These are phyloP conservation scores for Reutealis trisperma DNA, from an alignment of 345 rosid species.

Conservation along the genomic window DNA sequence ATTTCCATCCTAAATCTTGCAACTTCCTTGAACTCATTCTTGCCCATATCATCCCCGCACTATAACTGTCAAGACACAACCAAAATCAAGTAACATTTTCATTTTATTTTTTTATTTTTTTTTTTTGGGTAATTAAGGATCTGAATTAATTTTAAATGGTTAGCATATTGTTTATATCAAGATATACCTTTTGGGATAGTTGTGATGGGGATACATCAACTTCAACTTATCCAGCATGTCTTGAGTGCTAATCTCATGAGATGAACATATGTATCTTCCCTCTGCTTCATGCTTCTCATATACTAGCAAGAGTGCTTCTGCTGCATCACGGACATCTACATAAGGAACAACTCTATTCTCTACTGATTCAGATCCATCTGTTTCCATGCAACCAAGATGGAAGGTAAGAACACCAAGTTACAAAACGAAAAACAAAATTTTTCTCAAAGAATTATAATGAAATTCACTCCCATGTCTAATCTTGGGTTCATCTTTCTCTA, in stretches of 20 bases:
- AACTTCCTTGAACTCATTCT: slow-evolving; percentile 42
- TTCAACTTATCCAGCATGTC: slow-evolving; percentile 37
- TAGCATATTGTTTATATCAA: not conserved
- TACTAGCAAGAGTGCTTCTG: slow-evolving; percentile 45
- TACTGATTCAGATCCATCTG: slow-evolving; percentile 41
- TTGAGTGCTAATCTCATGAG: slow-evolving; percentile 25
- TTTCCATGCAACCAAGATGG: not conserved
- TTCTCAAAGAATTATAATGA: not conserved
- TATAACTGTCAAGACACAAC: slow-evolving; percentile 21
- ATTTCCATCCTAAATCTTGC: slow-evolving; percentile 51
- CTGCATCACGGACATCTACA: slow-evolving; percentile 53
- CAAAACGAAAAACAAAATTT: not conserved
- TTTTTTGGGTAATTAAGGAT: too few species aligned
- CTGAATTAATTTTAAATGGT: not conserved
- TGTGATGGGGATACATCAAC: slow-evolving; percentile 43
- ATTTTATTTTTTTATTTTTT: too few species aligned
- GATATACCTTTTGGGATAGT: slow-evolving; percentile 42
- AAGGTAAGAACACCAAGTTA: not conserved
- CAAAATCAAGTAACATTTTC: not conserved
- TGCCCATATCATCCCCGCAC: slow-evolving; percentile 11
- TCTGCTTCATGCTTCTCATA: slow-evolving; percentile 46
- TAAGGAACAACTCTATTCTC: slow-evolving; percentile 31
- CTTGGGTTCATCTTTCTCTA: not conserved
- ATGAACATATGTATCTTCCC: slow-evolving; percentile 51
- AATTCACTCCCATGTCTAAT: not conserved